Base-by-base conservation (phyloP, 371 early-diverging fungal species). In the Dichotomocladium elegans region DNA sequence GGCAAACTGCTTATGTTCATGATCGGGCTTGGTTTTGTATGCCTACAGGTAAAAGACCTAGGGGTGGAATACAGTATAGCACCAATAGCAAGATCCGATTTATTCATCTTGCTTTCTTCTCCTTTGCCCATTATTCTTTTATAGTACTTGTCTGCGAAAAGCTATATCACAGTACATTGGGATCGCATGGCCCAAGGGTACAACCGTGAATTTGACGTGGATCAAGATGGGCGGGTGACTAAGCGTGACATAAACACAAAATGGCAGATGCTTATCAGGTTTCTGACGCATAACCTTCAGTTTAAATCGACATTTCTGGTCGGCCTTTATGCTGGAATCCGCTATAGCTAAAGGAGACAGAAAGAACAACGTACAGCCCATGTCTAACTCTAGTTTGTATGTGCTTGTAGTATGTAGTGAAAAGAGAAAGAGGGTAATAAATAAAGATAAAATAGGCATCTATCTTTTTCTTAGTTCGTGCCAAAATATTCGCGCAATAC, bases 91-190 rank as follows among this genome's bases (percentile, higher is more conserved):
- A 40, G 15, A 50, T 3, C n/a, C n/a, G n/a, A n/a, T n/a, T n/a
- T n/a, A n/a, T n/a, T n/a, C n/a, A n/a, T n/a, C 40, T 26, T n/a
- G 24, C 12, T 17, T 24, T 31, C 21, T 19, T 27, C 26, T 31
- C 34, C 22, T 44, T n/a, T n/a, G 40, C 21, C n/a, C n/a, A n/a
- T 40, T 40, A 40, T 40, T 15, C 8, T 29, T 35, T 21, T 14
- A 4, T 37, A 82, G 57, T 64, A 77, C 55, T 44, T 80, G 33
- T 61, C 78, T 7, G 65, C 58, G 10, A 61, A 81, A 45, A 81
- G 83, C 6, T 81, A 75, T 47, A 57, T 83, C 27, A 69, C 70
- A 7, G 68, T 83, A 17, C 67, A 83, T 55, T 83, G 83, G 83
- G 61, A 63, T n/a, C 61, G 63, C 19, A 63, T 83, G 29, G 71